Base-by-base conservation (phyloP, 257 asterid genomes). In the Fraxinus cuspidata region DNA sequence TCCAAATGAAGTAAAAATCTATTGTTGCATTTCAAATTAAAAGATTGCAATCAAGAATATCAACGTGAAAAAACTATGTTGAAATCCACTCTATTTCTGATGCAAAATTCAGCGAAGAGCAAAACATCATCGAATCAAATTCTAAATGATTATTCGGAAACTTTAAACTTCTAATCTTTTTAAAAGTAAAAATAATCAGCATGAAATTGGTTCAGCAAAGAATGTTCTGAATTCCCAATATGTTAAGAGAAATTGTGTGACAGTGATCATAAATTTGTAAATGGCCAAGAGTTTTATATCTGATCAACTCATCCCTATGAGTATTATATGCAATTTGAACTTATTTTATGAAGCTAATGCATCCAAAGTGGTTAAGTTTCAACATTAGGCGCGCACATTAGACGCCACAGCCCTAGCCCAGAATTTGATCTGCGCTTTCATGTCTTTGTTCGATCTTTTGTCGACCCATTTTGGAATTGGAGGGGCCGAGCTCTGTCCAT, bases 331-430 rank as follows among this genome's bases (percentile, higher is more conserved):
- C 34, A 63, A 27, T 23, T 10, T 8, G 19, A 11, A 27, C 69
- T 78, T n/a, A 42, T 63, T 63, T 78, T 60, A 28, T 7, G 49
- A 72, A 40, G 65, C 44, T 58, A 71, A 35, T n/a, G 47, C 25
- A 49, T 34, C 60, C 3, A 1, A 27, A 7, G 8, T 56, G 70
- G 44, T 69, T 12, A 47, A 38, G 13, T 29, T 21, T 81, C 72
- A 86, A 64, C 90, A 90, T 78, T 94, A 89, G 77, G 92, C 88
- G 73, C 93, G 94, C 81, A 92, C 96, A 72, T 92, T 92, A 74
- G 97, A 91, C 35, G 99, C 99, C 79, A 95, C 97, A 49, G 96
- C 91, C 84, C 98, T 84, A 3, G 99, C 99, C 99, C 99, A 94
- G 47, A 91, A 95, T 87, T 81, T 95, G 72, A 95, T 90, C 82